phyloP scores from a whole-genome alignment of 305 asterid species.

The Stenogyne calaminthoides region DNA sequence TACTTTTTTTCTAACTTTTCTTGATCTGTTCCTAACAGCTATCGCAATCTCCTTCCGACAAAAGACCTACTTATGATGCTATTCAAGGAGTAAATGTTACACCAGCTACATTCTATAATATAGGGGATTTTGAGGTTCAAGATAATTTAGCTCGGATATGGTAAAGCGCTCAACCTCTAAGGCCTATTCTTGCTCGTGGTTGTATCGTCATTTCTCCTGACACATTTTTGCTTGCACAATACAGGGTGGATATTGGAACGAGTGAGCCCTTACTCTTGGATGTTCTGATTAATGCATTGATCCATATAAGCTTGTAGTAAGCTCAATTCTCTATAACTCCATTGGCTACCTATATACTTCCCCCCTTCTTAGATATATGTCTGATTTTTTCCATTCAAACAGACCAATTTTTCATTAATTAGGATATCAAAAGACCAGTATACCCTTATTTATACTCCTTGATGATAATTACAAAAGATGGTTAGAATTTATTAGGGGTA shows the following conservation, averaged over 20 bases:
- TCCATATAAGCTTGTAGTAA: slow-evolving; percentile 88
- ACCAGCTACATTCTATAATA: slow-evolving; percentile 88
- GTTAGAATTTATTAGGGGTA: no score
- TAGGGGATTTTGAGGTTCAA: slow-evolving; percentile 92
- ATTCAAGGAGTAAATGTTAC: slow-evolving; percentile 80
- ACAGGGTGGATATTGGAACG: slow-evolving; percentile 94
- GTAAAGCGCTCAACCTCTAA: slow-evolving; percentile 35
- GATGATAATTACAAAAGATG: no score
- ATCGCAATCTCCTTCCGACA: slow-evolving; percentile 77
- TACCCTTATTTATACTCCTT: no score
- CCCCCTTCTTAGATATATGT: no score
- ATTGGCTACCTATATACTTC: not conserved
- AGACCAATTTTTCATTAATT: no score
- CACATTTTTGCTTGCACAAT: slow-evolving; percentile 7
- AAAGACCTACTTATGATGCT: slow-evolving; percentile 82
- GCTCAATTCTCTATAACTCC: slow-evolving; percentile 26
- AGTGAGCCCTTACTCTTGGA: slow-evolving; percentile 82
- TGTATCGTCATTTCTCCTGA: slow-evolving; percentile 16
- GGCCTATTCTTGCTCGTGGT: slow-evolving; percentile 7
- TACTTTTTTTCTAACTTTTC: slow-evolving; percentile 2
- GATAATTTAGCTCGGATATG: slow-evolving; percentile 88
- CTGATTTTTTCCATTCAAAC: no score
- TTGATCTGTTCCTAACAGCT: slow-evolving; percentile 47
- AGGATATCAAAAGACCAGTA: no score
- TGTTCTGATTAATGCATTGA: slow-evolving; percentile 79